Evolutionary conservation across 257 asterid genomes (phyloP).

Genomic region (Paraleonurus japonicus): DNA sequence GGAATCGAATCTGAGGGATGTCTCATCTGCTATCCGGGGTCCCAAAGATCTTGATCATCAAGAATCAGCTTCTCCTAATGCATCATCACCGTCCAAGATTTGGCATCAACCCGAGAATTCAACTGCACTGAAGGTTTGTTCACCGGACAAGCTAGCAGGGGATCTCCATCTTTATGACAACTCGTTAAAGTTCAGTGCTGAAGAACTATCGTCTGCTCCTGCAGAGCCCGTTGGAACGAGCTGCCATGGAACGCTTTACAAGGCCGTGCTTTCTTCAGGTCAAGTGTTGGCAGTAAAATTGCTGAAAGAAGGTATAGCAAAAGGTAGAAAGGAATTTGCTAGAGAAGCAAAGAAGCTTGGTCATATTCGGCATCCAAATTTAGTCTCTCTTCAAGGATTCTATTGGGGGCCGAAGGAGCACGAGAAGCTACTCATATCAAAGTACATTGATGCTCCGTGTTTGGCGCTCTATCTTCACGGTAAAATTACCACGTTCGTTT

Average conservation of each 20-base stretch:
- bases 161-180: slow-evolving; percentile 64
- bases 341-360: slow-evolving; percentile 86
- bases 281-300: slow-evolving; percentile 69
- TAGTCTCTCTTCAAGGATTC: slow-evolving; percentile 72
- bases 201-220: slow-evolving; percentile 80
- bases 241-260: slow-evolving; percentile 83
- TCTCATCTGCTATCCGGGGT: slow-evolving; percentile 26
- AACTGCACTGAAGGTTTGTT: slow-evolving; percentile 53
- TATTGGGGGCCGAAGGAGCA: slow-evolving; percentile 93
- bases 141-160: slow-evolving; percentile 86
- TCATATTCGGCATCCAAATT: slow-evolving; percentile 60
- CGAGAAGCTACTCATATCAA: slow-evolving; percentile 74
- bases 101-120: slow-evolving; percentile 40
- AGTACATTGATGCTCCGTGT: slow-evolving; percentile 58
- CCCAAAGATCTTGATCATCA: slow-evolving; percentile 29
- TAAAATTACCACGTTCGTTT: slow-evolving; percentile 21
- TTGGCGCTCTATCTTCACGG: slow-evolving; percentile 72
- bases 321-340: slow-evolving; percentile 69
- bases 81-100: slow-evolving; percentile 36
- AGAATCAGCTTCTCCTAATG: slow-evolving; percentile 45
- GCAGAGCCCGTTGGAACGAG: slow-evolving; percentile 82
- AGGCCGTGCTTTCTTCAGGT: slow-evolving; percentile 63
- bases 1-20: slow-evolving; percentile 27
- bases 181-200: slow-evolving; percentile 65
- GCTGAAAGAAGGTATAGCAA: slow-evolving; percentile 78